A percentile compares a stretch with the other conserved stretches of the same genome.
Evolutionary conservation across 441 rosid species (phyloP).

Genomic region (Kokia cookei): DNA sequence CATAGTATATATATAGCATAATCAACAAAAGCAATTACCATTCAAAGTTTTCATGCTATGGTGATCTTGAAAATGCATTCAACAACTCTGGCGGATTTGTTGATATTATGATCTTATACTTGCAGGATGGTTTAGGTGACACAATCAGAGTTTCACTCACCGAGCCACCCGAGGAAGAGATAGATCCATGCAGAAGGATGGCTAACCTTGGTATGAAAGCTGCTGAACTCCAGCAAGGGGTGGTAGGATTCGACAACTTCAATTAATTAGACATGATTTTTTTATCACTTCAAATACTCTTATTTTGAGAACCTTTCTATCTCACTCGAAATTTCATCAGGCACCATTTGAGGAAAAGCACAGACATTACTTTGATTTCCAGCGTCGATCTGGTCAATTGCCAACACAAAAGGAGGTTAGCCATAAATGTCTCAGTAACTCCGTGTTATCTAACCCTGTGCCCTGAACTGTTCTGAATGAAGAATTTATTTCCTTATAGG

Average conservation of each 20-base stretch:
- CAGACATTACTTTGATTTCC: conserved; percentile 72
- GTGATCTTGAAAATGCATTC: not conserved
- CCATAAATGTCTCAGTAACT: not conserved
- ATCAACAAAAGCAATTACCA: not conserved
- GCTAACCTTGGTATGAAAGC: conserved; percentile 88
- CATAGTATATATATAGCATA: not conserved
- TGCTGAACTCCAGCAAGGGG: conserved; percentile 80
- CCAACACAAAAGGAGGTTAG: conserved; percentile 89
- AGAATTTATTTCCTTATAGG: conserved; percentile 32
- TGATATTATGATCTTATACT: not conserved
- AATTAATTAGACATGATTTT: conserved; percentile 10
- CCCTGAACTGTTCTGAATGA: conserved; percentile 1
- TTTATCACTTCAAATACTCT: not conserved
- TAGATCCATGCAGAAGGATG: conserved; percentile 88
- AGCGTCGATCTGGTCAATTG: conserved; percentile 83
- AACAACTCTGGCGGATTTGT: not conserved
- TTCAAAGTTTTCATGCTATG: not conserved
- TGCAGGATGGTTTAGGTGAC: conserved; percentile 97
- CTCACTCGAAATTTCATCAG: conserved; percentile 27
- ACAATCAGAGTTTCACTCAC: conserved; percentile 97
- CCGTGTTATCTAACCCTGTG: not conserved
- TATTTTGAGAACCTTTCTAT: not conserved
- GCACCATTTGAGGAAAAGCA: conserved; percentile 51
- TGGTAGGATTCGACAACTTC: conserved; percentile 45
- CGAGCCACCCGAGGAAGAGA: conserved; percentile 93